A percentile compares a stretch with the other conserved stretches of the same genome.
These are phyloP conservation scores for Gnomoniopsis sp. DNA, from an alignment of 2,329 filamentous ascomycete genomes.

Conservation along the genomic window DNA sequence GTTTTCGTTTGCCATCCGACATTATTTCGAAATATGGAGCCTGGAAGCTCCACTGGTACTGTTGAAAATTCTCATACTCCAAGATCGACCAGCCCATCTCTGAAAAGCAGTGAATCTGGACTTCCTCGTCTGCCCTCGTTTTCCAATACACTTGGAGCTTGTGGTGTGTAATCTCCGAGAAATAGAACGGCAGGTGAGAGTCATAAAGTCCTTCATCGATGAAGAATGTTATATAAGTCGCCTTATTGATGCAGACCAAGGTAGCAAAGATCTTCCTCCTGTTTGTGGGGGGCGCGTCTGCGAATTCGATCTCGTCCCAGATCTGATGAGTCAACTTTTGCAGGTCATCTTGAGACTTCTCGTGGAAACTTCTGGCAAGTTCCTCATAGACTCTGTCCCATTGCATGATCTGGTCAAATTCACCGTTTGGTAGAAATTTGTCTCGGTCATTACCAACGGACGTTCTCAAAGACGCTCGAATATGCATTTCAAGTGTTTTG, in stretches of 20 bases:
- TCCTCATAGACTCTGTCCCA: no score
- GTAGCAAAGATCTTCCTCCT: constrained; percentile 8
- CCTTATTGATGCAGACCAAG: neutral
- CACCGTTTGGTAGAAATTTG: no score
- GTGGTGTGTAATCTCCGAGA: neutral
- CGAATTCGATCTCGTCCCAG: neutral
- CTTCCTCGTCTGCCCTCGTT: neutral
- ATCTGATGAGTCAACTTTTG: neutral
- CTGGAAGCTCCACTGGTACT: constrained; percentile 7
- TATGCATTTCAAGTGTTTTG: no score
- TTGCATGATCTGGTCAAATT: no score
- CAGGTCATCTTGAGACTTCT: neutral
- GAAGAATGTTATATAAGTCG: neutral
- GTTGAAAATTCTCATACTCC: neutral
- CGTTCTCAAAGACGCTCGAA: no score
- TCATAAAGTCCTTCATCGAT: constrained; percentile 2
- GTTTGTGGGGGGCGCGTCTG: neutral
- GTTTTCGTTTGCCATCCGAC: neutral
- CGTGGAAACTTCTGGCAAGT: no score
- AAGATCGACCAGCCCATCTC: neutral
- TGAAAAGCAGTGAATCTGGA: neutral
- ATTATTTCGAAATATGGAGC: constrained; percentile 1
- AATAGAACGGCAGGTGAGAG: constrained; percentile 1
- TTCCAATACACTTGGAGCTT: neutral
- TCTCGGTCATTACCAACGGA: no score